phyloP scores from a whole-genome alignment of 192 early-diverging fungal genomes.

The Dimargaris cristalligena region DNA sequence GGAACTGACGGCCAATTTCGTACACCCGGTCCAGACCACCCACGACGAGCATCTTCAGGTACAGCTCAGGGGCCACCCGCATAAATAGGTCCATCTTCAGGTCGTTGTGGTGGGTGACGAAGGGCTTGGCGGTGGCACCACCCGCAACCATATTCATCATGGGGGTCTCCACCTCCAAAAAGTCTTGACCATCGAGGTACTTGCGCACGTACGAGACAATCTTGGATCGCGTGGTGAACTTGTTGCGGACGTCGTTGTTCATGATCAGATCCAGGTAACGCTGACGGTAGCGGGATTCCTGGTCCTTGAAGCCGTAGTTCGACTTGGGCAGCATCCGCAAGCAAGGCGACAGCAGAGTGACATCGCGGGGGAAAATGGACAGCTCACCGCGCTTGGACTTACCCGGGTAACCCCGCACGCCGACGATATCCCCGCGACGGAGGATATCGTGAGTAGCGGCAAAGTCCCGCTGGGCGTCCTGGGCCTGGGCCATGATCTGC shows the following conservation, averaged over 20 bases:
- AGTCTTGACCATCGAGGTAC: constrained; percentile 87
- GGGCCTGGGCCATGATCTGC: constrained; percentile 77
- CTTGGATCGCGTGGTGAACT: constrained; percentile 81
- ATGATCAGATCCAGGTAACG: constrained; percentile 98
- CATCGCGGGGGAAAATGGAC: constrained; percentile 80
- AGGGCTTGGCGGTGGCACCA: constrained; percentile 98
- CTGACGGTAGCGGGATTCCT: constrained; percentile 93
- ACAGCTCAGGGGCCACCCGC: constrained; percentile 96
- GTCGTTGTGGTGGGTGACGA: constrained; percentile 98
- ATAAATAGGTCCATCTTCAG: constrained; percentile 97
- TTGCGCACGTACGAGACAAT: constrained; percentile 91
- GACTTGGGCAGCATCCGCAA: constrained; percentile 90
- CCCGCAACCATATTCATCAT: constrained; percentile 99
- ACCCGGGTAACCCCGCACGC: constrained; percentile 78
- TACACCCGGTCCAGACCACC: constrained; percentile 97
- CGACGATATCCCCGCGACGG: constrained; percentile 91
- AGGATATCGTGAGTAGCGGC: constrained; percentile 61
- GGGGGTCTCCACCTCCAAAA: constrained; percentile 99
- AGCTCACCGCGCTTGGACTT: constrained; percentile 88
- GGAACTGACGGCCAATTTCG: constrained; percentile 98
- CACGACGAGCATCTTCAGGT: constrained; percentile 94
- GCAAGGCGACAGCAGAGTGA: constrained; percentile 82
- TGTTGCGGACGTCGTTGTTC: constrained; percentile 89
- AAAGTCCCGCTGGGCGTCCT: constrained; percentile 50
- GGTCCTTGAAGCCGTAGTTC: constrained; percentile 91